phyloP scores from a whole-genome alignment of 2,329 filamentous ascomycete genomes.

The Microdochium paspali region DNA sequence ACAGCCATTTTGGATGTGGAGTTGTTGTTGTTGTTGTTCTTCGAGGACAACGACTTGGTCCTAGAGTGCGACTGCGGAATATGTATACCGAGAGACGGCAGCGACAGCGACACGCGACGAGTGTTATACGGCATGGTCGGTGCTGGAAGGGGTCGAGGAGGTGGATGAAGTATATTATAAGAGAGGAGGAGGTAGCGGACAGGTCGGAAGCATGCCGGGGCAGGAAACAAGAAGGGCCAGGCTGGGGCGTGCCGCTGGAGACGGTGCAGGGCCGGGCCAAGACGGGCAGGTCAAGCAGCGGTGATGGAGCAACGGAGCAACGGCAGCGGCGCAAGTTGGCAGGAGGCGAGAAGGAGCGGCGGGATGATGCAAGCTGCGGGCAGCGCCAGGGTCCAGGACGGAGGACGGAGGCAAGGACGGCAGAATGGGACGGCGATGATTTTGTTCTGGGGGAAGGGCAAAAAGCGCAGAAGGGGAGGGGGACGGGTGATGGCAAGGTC shows the following conservation, averaged over 20 bases:
- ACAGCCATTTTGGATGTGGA: slow-evolving; percentile 19
- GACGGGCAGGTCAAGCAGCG: neutral
- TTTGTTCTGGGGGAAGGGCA: neutral
- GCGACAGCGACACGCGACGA: slow-evolving; percentile 86
- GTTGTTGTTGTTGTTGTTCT: slow-evolving; percentile 14
- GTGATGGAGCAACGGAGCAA: neutral
- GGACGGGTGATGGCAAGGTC: neutral
- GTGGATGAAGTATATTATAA: neutral
- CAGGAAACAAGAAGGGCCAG: neutral
- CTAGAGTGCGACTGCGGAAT: slow-evolving; percentile 51
- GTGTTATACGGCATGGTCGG: slow-evolving; percentile 87
- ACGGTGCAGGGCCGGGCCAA: neutral
- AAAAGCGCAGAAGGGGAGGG: neutral
- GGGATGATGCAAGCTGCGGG: neutral
- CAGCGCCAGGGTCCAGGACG: neutral
- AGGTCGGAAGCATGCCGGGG: neutral
- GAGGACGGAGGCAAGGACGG: too few relatives aligned
- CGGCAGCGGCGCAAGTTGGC: neutral
- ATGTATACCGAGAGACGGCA: slow-evolving; percentile 88
- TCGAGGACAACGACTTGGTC: slow-evolving; percentile 18
- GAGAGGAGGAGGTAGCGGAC: neutral
- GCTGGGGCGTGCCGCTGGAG: neutral
- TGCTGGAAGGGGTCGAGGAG: neutral
- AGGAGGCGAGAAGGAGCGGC: neutral
- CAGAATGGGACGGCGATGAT: neutral